phyloP scores from a whole-genome alignment of 192 early-diverging fungal species.

The Coemansia sp. region DNA sequence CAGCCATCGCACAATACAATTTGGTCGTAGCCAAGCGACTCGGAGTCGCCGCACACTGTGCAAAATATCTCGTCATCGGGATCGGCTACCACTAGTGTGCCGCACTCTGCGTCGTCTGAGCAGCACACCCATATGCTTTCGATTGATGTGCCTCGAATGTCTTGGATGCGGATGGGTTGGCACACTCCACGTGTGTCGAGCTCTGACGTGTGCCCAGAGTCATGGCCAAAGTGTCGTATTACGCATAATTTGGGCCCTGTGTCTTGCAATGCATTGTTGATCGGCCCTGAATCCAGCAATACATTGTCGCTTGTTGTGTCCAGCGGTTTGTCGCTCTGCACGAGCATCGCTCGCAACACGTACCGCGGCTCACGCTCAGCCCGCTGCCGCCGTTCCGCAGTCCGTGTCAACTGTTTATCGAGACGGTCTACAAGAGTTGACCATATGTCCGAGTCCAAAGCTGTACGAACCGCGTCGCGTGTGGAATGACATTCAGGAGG shows the following conservation, averaged over 20 bases:
- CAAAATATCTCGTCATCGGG: constrained; percentile 53
- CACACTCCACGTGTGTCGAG: constrained; percentile 27
- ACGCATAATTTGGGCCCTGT: constrained; percentile 7
- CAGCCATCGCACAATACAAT: constrained; percentile 53
- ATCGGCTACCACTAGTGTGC: constrained; percentile 41
- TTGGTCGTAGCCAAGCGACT: constrained; percentile 48
- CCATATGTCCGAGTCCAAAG: constrained; percentile 4
- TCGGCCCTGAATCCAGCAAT: not conserved
- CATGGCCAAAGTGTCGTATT: constrained; percentile 39
- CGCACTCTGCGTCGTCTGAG: constrained; percentile 30
- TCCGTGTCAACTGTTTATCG: not conserved
- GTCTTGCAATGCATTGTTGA: not conserved
- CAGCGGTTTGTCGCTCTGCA: not conserved
- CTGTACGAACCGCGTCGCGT: not conserved
- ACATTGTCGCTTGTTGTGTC: not conserved
- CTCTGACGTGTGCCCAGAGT: constrained; percentile 30
- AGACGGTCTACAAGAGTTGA: constrained; percentile 5
- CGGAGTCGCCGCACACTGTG: constrained; percentile 19
- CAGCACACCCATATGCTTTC: constrained; percentile 54
- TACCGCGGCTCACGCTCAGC: constrained; percentile 19
- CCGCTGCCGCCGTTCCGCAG: not conserved
- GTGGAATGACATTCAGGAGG: not conserved
- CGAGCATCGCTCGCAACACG: constrained; percentile 37
- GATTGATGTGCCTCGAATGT: constrained; percentile 28
- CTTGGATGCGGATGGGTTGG: constrained; percentile 18